Base-by-base conservation (phyloP, 2,329 filamentous ascomycete genomes). In the Ophiostoma ulmi region DNA sequence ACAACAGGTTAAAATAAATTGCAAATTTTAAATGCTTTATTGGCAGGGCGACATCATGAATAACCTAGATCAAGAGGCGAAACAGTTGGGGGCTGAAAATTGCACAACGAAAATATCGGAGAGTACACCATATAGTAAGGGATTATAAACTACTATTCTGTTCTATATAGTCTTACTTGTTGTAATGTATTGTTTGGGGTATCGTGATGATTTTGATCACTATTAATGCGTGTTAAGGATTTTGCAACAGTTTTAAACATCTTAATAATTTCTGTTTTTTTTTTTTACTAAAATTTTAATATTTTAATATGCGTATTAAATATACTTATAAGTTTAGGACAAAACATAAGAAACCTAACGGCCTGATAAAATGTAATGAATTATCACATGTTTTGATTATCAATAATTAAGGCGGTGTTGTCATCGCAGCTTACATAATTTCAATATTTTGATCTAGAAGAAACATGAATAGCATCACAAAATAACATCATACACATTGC, bases 31-130 rank as follows among this genome's bases (percentile, higher is more conserved):
- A 63, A 63, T 63, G 5, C 1, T 38, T 65, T 65, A 65, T 65
- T 65, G 35, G 52, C n/a, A 11, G 8, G 10, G 52, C 14, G 26
- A 35, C 26, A 63, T 63, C 58, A 63, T 35, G 61, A 64, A 58
- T 58, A 13, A 58, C 52, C n/a, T 58, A 22, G 52, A 26, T 58
- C 52, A 58, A 58, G n/a, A 58, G 26, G 26, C 58, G 58, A 63
- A 63, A 63, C 58, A 63, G 58, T 63, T 63, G 58, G 58, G 58
- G 58, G 58, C 58, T 63, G 58, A 63, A 61, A 63, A 63, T 26
- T 63, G 58, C 26, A 35, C 26, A 35, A 35, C 26, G 26, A 35
- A 63, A 58, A 63, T 63, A 63, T 63, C 58, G 58, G 58, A 63
- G 26, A 63, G 58, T 63, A 63, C 58, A 17, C 58, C 26, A 35